Conservation (phyloP, 129 eudicot species). For the Flaveria trinervia region DNA sequence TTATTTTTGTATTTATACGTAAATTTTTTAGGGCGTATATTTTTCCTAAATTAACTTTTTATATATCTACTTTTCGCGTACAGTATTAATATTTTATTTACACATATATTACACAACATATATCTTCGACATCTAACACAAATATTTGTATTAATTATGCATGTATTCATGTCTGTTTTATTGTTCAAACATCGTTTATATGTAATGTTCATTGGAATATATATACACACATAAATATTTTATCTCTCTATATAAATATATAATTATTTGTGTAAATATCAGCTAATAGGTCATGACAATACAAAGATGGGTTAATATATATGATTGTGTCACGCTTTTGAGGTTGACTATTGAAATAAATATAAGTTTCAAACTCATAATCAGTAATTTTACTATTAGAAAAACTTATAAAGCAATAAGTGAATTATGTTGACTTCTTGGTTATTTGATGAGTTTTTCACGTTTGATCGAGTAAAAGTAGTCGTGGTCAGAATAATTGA, state of each 20-base stretch:
- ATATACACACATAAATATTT: no score
- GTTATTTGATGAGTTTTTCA: background rate
- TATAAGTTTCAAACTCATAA: background rate
- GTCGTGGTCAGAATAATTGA: constrained; percentile 14
- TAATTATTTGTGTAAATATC: background rate
- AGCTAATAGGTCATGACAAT: background rate
- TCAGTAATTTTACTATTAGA: background rate
- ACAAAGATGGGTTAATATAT: background rate
- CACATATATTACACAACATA: no score
- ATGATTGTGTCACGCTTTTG: background rate
- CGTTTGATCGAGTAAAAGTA: constrained; percentile 7
- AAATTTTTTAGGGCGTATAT: no score
- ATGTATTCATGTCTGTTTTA: no score
- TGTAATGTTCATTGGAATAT: no score
- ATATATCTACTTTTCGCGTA: no score
- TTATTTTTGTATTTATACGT: no score
- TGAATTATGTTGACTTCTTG: background rate
- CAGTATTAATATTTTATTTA: no score
- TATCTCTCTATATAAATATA: background rate
- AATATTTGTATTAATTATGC: no score
- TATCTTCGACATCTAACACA: no score
- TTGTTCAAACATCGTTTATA: background rate
- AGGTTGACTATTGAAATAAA: background rate
- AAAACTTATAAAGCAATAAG: background rate
- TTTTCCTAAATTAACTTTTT: no score